Conservation (phyloP, 2,329 filamentous ascomycete species). For the Curvularia sp. region DNA sequence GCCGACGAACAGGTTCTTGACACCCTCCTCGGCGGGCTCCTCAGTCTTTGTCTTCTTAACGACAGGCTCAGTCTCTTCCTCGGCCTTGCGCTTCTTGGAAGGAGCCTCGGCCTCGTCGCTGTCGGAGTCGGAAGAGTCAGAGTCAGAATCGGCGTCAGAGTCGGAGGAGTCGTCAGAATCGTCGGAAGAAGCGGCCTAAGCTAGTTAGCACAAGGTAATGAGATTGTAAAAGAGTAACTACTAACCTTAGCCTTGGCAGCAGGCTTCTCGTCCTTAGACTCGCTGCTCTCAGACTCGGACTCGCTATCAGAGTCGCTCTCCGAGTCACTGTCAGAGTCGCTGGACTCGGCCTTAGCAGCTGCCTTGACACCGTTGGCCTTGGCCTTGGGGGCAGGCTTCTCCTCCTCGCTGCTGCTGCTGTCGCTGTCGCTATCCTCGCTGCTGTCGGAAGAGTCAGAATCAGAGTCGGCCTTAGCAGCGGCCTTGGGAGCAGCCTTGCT, state of each 20-base stretch:
- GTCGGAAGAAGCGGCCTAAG: conserved; percentile 32
- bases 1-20: conserved; percentile 82
- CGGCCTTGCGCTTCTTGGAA: conserved; percentile 73
- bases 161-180: conserved; percentile 31
- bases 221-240: conserved; percentile 16
- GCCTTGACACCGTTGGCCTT: conserved; percentile 45
- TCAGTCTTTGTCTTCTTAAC: conserved; percentile 74
- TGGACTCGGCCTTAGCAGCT: conserved; percentile 48
- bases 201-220: conserved; percentile 23
- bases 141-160: conserved; percentile 48
- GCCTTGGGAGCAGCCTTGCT: conserved; percentile 45
- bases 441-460: conserved; percentile 28
- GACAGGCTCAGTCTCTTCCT: conserved; percentile 58
- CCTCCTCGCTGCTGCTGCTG: conserved; percentile 41
- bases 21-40: conserved; percentile 53
- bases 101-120: conserved; percentile 49
- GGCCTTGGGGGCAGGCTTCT: conserved; percentile 38
- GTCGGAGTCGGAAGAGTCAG: conserved; percentile 39
- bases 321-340: conserved; percentile 31
- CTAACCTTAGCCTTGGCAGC: conserved; percentile 43
- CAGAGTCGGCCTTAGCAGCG: conserved; percentile 49
- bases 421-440: conserved; percentile 38
- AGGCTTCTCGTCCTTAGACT: conserved; percentile 40
- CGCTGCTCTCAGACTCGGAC: conserved; percentile 29
- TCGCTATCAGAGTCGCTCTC: conserved; percentile 30